Evolutionary conservation across 1,284 basidiomycete species (phyloP), one percentile per base, ranked within the genome.

Genomic region (Marasmius tenuissimus): DNA sequence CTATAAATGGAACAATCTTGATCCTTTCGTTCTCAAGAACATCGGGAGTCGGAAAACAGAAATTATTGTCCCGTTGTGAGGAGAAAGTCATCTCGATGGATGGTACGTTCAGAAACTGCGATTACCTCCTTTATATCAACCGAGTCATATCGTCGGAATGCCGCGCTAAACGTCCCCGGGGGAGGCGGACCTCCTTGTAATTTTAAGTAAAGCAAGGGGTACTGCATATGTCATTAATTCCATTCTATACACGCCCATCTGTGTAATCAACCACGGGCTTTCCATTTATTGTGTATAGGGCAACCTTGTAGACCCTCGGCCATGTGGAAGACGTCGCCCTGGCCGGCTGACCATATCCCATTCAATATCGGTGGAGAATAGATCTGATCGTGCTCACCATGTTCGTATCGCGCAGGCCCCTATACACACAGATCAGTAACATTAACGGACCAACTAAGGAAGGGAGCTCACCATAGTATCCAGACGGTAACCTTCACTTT

Each of bases 271-370:
- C 27, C 27, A 27, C 27, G 27, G 27, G 27, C 27, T 27, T 27
- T 61, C 72, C 75, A 76, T 9, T 71, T 67, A 4, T 71, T 73
- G 14, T 67, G 66, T 4, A 80, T 68, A 4, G 79, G 77, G 63
- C 75, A 78, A 5, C 77, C 78, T 54, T 74, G 75, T 5, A 81
- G 61, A 49, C 75, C 68, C 34, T 69, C 75, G 11, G 79, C 79
- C 62, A 70, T 72, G 3, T 66, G 63, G 66, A 79, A 71, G 22
- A 79, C 71, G 38, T 77, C 73, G 40, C 77, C 75, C 39, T 76
- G 77, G 1, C 74, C 78, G 47, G 58, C 78, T 79, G 61, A 50
- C 27, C 11, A 33, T 2, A 50, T 22, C 27, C 20, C 48, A 33
- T 20, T 33, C 48, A 20, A n/a, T 50, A 20, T 3, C 2, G 27